A percentile compares a stretch with the other conserved stretches of the same genome.
phyloP scores from a whole-genome alignment of 2,329 filamentous ascomycete species.

The Pseudogymnoascus sp. region DNA sequence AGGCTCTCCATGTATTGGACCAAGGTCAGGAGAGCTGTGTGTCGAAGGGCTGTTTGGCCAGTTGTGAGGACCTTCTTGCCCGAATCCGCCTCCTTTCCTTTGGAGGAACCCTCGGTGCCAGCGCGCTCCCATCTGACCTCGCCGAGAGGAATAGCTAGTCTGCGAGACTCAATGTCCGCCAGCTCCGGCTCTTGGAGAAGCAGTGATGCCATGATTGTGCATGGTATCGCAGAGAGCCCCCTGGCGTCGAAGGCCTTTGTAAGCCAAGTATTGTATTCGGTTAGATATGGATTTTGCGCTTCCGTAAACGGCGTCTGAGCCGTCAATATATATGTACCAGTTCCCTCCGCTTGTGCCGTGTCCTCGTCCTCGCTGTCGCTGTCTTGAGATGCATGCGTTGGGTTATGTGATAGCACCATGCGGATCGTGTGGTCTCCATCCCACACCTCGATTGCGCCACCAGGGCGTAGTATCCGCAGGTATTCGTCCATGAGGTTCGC shows the following conservation, averaged over 20 bases:
- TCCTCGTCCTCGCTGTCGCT: slow-evolving; percentile 48
- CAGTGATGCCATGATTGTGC: slow-evolving; percentile 65
- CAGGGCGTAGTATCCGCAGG: slow-evolving; percentile 65
- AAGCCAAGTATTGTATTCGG: slow-evolving; percentile 78
- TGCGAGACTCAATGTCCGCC: slow-evolving; percentile 59
- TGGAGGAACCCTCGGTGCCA: slow-evolving; percentile 43
- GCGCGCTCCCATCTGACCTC: slow-evolving; percentile 84
- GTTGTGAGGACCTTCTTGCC: slow-evolving; percentile 29
- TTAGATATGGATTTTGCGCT: slow-evolving; percentile 71
- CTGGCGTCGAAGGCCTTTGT: slow-evolving; percentile 64
- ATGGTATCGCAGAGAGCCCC: slow-evolving; percentile 65
- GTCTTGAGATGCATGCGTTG: slow-evolving; percentile 29
- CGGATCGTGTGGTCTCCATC: slow-evolving; percentile 79
- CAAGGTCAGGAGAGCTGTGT: slow-evolving; percentile 72
- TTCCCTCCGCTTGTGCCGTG: slow-evolving; percentile 52
- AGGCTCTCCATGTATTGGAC: slow-evolving; percentile 78
- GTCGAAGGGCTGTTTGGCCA: slow-evolving; percentile 64
- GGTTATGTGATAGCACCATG: slow-evolving; percentile 67
- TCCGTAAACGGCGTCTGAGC: slow-evolving; percentile 73
- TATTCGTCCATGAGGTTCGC: slow-evolving; percentile 58
- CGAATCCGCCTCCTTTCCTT: slow-evolving; percentile 24
- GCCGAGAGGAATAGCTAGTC: slow-evolving; percentile 78
- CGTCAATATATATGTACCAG: slow-evolving; percentile 75
- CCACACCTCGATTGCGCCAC: slow-evolving; percentile 80
- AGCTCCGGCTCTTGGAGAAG: slow-evolving; percentile 77